Base-by-base conservation (phyloP, 495 filamentous ascomycete species). In the Bombardia bombarda region DNA sequence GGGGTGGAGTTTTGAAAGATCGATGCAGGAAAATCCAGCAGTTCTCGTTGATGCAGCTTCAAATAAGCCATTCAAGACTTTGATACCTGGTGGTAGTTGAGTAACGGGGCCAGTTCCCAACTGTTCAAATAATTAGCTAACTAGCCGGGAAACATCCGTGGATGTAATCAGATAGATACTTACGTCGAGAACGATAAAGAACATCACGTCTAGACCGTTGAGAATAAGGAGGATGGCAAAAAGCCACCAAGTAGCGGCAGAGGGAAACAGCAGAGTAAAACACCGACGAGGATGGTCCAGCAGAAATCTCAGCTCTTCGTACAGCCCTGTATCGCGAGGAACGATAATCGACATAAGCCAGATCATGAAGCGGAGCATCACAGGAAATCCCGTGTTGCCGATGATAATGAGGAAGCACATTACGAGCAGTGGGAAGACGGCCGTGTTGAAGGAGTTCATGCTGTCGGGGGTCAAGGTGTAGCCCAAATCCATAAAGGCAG, bases 241-340 rank as follows among this genome's bases (percentile, higher is more conserved):
- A 2, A 97, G 75, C 87, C 87, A 93, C 90, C 89, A 95, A 8
- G 86, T 95, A n/a, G 90, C 89, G 35, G 79, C 78, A 0, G 81
- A 77, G 6, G 89, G 90, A 54, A 97, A 97, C 0, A 97, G 70
- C 17, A 97, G 72, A 0, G 90, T 96, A 58, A 96, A 97, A 62
- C 90, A 97, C 26, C 92, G 82, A 48, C 90, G 82, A 19, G 90
- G 90, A 53, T 97, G 92, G 54, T 96, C 90, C 19, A 97, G 74
- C 16, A 97, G 72, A 56, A 97, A 97, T 42, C 77, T 77, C 22
- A 95, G 57, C 57, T 95, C 90, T 60, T 95, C 87, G 78, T 85
- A 93, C 8, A 90, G 61, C 5, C 79, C 75, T 23, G 75, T 82
- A 6, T 77, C 74, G 9, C 58, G 55, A 9, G 79, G 78, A 3